These are phyloP conservation scores for Aspergillus neotritici DNA, from an alignment of 2,329 filamentous ascomycete genomes.

Conservation along the genomic window DNA sequence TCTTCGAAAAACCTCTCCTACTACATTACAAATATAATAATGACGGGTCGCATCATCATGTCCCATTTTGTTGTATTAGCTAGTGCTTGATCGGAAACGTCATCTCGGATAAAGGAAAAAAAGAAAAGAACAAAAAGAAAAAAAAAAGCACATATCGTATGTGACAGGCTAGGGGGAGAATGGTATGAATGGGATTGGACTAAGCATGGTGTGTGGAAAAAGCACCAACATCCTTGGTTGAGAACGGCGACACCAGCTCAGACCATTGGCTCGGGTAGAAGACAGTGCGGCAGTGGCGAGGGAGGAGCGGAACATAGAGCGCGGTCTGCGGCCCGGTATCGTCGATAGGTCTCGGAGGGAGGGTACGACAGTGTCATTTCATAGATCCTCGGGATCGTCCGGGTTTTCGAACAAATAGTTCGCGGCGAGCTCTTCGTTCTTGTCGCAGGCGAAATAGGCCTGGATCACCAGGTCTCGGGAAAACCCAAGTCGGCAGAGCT, in stretches of 20 bases:
- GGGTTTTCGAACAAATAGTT: constrained; percentile 98
- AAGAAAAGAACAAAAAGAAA: constrained; percentile 11
- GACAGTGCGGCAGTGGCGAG: too few species aligned
- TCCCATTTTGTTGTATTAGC: constrained; percentile 27
- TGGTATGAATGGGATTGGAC: background rate
- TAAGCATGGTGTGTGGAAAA: background rate
- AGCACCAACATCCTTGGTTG: constrained; percentile 2
- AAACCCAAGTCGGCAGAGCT: constrained; percentile 92
- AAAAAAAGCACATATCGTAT: constrained; percentile 13
- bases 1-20: background rate
- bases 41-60: constrained; percentile 6
- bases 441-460: constrained; percentile 98
- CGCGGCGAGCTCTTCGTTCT: constrained; percentile 96
- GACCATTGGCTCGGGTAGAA: too few species aligned
- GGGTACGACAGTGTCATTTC: constrained; percentile 8
- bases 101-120: constrained; percentile 14
- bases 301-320: too few species aligned
- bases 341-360: background rate
- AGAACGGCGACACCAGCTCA: too few species aligned
- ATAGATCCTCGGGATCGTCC: constrained; percentile 60
- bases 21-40: background rate
- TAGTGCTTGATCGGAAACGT: constrained; percentile 25
- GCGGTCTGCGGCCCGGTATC: background rate
- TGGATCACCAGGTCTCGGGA: constrained; percentile 90
- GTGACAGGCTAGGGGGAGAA: constrained; percentile 3